phyloP scores from a whole-genome alignment of 139 green algal species.

The Chlamydomonas sphaeroides region DNA sequence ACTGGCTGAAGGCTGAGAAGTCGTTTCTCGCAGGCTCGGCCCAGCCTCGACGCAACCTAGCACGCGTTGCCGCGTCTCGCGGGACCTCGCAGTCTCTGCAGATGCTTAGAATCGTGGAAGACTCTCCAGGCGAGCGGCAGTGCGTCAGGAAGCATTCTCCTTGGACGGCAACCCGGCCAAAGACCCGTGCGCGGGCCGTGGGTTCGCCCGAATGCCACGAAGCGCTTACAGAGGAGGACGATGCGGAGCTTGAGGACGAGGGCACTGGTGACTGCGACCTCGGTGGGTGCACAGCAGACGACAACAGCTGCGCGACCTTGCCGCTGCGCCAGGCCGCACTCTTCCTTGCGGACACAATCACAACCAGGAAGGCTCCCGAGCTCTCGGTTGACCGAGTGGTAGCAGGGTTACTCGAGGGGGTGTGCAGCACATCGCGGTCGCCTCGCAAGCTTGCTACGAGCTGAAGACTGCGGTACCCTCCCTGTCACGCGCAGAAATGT shows the following conservation, averaged over 20 bases:
- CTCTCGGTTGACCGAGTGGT: neutral
- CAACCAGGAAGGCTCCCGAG: neutral
- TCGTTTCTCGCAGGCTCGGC: no score
- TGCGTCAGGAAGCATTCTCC: constrained; percentile 13
- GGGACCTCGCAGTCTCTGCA: no score
- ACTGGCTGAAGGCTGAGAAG: no score
- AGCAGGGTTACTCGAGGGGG: no score
- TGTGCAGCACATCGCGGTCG: neutral
- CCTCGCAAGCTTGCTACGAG: neutral
- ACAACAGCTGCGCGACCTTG: neutral
- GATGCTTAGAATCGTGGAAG: neutral
- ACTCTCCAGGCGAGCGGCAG: constrained; percentile 9
- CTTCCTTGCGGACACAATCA: no score
- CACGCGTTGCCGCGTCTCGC: no score
- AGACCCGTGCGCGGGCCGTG: constrained; percentile 8
- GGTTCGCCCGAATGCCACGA: constrained; percentile 20
- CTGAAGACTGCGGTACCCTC: neutral
- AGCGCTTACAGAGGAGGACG: neutral
- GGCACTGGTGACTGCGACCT: neutral
- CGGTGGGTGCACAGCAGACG: neutral
- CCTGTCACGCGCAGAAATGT: constrained; percentile 16
- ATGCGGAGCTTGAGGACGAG: constrained; percentile 34
- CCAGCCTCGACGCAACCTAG: no score
- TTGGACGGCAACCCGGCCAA: constrained; percentile 1
- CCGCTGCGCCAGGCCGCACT: no score